Percentiles rank a stretch among this genome's conserved stretches.
These are phyloP conservation scores for Penicillium hordei DNA, from an alignment of 2,329 filamentous ascomycete genomes.

Conservation along the genomic window DNA sequence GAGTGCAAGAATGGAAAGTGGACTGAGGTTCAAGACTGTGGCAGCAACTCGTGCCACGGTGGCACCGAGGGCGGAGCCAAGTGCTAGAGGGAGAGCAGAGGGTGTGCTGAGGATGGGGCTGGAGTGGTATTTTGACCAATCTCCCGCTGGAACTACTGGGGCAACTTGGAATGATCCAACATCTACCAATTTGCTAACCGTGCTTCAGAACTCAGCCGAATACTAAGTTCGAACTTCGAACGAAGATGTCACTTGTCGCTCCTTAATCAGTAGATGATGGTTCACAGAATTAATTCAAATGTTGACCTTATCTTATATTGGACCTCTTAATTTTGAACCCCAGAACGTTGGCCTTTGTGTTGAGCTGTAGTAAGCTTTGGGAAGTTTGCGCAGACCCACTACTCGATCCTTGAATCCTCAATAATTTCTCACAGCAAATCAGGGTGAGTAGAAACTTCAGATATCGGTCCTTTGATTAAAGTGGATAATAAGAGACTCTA, in stretches of 20 bases:
- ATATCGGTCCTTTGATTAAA: too few relatives aligned
- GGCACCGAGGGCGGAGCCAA: slow-evolving; percentile 7
- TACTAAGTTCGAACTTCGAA: neutral
- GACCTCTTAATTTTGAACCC: neutral
- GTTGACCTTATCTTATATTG: neutral
- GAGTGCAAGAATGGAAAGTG: slow-evolving; percentile 11
- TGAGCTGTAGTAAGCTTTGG: too few relatives aligned
- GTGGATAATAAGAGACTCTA: too few relatives aligned
- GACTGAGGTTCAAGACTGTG: slow-evolving; percentile 13
- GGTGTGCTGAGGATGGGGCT: neutral
- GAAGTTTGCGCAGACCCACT: too few relatives aligned
- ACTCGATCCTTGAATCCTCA: too few relatives aligned
- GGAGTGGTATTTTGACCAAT: neutral
- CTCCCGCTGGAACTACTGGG: neutral
- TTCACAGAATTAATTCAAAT: neutral
- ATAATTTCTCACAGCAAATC: too few relatives aligned
- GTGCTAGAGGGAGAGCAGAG: slow-evolving; percentile 1
- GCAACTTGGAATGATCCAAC: slow-evolving; percentile 5
- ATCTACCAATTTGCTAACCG: slow-evolving; percentile 2
- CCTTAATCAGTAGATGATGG: neutral
- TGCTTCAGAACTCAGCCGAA: neutral
- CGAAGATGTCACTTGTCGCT: slow-evolving; percentile 5
- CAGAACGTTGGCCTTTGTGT: too few relatives aligned
- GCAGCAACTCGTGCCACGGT: slow-evolving; percentile 5
- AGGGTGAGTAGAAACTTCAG: too few relatives aligned